A percentile compares a stretch with the other conserved stretches of the same genome.
Conservation (phyloP, 2,329 filamentous ascomycete species). For the Fusarium redolens region DNA sequence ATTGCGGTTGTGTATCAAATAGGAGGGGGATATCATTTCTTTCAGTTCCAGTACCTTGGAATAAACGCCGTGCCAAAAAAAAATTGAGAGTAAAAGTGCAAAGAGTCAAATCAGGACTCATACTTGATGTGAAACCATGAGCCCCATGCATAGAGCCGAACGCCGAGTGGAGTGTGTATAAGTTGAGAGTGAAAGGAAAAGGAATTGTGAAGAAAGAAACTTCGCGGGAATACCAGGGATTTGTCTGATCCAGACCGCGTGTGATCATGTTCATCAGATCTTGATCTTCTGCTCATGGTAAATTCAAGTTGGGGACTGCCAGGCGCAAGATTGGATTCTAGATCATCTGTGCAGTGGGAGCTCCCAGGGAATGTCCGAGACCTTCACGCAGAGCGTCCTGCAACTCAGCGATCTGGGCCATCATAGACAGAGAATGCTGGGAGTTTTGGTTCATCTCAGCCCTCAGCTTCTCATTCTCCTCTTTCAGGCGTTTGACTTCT, state of each 20-base stretch:
- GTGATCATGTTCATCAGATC: not conserved
- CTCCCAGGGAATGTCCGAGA: slow-evolving; percentile 49
- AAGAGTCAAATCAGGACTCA: slow-evolving; percentile 3
- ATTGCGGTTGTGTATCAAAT: slow-evolving; percentile 30
- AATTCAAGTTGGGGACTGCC: not conserved
- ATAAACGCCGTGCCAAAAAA: slow-evolving; percentile 42
- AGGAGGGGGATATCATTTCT: slow-evolving; percentile 47
- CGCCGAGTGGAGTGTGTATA: slow-evolving; percentile 35
- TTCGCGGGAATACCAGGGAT: not conserved
- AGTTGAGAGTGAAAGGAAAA: not conserved
- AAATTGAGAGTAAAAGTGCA: not conserved
- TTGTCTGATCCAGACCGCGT: slow-evolving; percentile 7
- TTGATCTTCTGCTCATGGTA: not conserved
- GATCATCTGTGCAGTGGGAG: slow-evolving; percentile 57
- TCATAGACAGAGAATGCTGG: slow-evolving; percentile 59
- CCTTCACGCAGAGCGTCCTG: slow-evolving; percentile 56
- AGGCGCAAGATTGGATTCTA: slow-evolving; percentile 35
- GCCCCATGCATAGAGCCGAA: slow-evolving; percentile 31
- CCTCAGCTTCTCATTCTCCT: slow-evolving; percentile 71
- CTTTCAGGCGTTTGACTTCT: slow-evolving; percentile 74
- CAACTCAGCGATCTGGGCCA: slow-evolving; percentile 61
- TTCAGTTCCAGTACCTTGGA: slow-evolving; percentile 39
- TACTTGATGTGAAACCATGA: slow-evolving; percentile 11
- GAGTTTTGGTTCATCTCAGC: slow-evolving; percentile 62
- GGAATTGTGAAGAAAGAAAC: not conserved